Conservation (phyloP, 2,329 filamentous ascomycete genomes). For the Hypoxylon sp. region DNA sequence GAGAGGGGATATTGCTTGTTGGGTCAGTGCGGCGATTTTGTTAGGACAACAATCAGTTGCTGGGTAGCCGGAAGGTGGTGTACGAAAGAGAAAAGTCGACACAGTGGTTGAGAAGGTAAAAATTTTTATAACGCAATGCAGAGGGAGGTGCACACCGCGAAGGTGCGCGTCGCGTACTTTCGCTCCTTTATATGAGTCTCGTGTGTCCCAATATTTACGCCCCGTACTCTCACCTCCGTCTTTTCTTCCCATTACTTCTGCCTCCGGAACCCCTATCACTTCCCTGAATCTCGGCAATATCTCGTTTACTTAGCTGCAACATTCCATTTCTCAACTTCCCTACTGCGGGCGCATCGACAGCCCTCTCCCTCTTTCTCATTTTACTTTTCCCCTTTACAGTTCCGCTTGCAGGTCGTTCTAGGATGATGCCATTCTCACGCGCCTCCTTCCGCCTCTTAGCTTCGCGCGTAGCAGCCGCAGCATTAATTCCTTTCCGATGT, state of each 20-base stretch:
- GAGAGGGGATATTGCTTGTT: not conserved
- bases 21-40: not conserved
- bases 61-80: not conserved
- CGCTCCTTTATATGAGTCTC: not conserved
- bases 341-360: slow-evolving; percentile 82
- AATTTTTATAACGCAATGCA: not conserved
- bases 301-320: slow-evolving; percentile 81
- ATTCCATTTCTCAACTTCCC: slow-evolving; percentile 82
- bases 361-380: slow-evolving; percentile 65
- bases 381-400: slow-evolving; percentile 54
- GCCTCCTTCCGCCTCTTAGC: slow-evolving; percentile 82
- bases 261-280: slow-evolving; percentile 35
- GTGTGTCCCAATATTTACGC: not conserved
- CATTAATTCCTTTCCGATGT: slow-evolving; percentile 85
- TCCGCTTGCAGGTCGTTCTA: slow-evolving; percentile 71
- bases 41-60: not conserved
- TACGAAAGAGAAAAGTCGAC: not conserved
- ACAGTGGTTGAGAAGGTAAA: not conserved
- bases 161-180: not conserved
- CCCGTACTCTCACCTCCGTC: slow-evolving; percentile 46
- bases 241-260: slow-evolving; percentile 44
- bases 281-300: slow-evolving; percentile 66
- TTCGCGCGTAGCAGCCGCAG: slow-evolving; percentile 76
- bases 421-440: slow-evolving; percentile 88
- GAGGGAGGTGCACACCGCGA: not conserved